A percentile compares a stretch with the other conserved stretches of the same genome.
Conservation (phyloP, 2,329 filamentous ascomycete species). For the Colletotrichum eleusines region DNA sequence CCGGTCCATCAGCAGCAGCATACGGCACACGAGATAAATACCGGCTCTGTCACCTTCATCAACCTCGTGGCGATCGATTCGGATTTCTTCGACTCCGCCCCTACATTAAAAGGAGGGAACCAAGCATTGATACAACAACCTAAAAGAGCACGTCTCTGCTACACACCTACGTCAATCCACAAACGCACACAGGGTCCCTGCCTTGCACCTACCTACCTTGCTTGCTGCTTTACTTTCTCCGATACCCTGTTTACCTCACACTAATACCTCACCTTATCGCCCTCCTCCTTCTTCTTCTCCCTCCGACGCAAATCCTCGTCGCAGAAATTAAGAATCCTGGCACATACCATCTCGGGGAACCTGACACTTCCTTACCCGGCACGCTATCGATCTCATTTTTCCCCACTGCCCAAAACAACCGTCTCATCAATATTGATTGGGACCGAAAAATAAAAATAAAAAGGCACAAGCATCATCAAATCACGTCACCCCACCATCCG, state of each 20-base stretch:
- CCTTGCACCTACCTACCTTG: conserved; percentile 5
- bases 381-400: conserved; percentile 10
- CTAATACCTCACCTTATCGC: not conserved
- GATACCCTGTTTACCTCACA: conserved; percentile 2
- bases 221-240: conserved; percentile 1
- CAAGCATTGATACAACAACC: not conserved
- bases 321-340: not conserved
- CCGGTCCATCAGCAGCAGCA: not conserved
- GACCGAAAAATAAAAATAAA: conserved; percentile 17
- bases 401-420: conserved; percentile 32
- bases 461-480: conserved; percentile 18
- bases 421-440: conserved; percentile 36
- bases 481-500: conserved; percentile 26
- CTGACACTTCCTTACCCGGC: conserved; percentile 22
- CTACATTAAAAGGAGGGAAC: not conserved
- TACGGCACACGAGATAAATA: not conserved
- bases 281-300: conserved; percentile 8
- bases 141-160: not conserved
- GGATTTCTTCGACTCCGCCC: conserved; percentile 1
- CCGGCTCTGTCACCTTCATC: not conserved
- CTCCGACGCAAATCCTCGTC: not conserved
- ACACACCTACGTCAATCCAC: conserved; percentile 1
- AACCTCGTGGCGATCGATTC: not conserved
- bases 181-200: conserved; percentile 9
- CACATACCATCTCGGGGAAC: conserved; percentile 14